Percentiles rank a stretch among this genome's conserved stretches.
phyloP scores from a whole-genome alignment of 441 rosid genomes.

The Corymbia citriodora region DNA sequence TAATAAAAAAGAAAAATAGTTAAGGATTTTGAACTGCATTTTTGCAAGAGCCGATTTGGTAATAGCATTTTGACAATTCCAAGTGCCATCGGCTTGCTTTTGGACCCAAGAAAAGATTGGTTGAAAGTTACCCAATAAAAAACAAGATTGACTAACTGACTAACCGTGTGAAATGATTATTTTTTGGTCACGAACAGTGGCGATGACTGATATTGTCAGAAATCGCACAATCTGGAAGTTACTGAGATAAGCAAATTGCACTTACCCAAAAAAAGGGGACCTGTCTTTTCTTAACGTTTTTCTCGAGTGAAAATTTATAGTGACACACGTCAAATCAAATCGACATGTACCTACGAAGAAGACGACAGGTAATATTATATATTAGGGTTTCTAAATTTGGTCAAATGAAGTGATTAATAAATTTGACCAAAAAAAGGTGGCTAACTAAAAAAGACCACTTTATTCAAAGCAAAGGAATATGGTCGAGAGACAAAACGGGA shows the following conservation, averaged over 20 bases:
- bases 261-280: no score
- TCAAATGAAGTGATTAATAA: not conserved
- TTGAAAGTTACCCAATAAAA: not conserved
- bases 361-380: not conserved
- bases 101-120: no score
- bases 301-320: not conserved
- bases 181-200: not conserved
- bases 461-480: no score
- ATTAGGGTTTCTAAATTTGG: not conserved
- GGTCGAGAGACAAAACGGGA: not conserved
- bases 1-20: no score
- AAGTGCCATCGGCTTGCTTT: not conserved
- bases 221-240: not conserved
- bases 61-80: conserved; percentile 7
- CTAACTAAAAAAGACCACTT: no score
- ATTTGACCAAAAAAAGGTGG: not conserved
- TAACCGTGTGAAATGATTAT: not conserved
- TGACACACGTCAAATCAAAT: not conserved
- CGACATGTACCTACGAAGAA: not conserved
- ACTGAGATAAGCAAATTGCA: not conserved
- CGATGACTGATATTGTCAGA: not conserved
- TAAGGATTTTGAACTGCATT: not conserved
- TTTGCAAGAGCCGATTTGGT: no score
- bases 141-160: not conserved
- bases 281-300: not conserved